Base-by-base conservation (phyloP, 2,329 filamentous ascomycete species). In the Talaromyces funiculosus region DNA sequence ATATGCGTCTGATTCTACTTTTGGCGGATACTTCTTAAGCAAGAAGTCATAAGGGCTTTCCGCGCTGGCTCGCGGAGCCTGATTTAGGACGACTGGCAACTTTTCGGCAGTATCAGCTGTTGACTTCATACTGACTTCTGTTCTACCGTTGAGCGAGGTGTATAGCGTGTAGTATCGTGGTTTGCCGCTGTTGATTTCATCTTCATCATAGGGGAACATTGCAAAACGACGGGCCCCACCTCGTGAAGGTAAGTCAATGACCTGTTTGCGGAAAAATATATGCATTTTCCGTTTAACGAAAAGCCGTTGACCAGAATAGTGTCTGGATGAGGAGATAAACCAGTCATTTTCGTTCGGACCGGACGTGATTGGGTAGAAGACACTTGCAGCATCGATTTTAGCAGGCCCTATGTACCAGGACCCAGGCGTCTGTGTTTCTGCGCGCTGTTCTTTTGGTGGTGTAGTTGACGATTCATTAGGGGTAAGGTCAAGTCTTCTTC, bases 1-100 rank as follows among this genome's bases (percentile, higher is more conserved):
- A 6, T 83, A 72, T 9, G 77, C 65, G 22, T 80, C 71, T 53
- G 82, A 77, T 10, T 73, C 73, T 29, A 72, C 73, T 38, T 72
- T 68, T 31, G 73, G 63, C 7, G 68, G 66, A 59, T 81, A 80
- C 61, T 78, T 79, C 16, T 76, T 64, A 7, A 82, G 67, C 14
- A 79, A 66, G 59, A 72, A 71, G 16, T 71, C 66, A 47, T 71
- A 71, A 1, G 68, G 65, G 54, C 69, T 67, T 35, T 61, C 60
- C 0, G 58, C 37, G 3, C 64, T 54, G 4, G 43, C 31, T 8
- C 20, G 40, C 16, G 55, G 40, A 14, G 43, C n/a, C 12, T 43
- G 24, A 4, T 29, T 14, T 9, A 22, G 10, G 14, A 31, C 9
- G 16, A 20, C 14, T 54, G 38, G 24, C 14, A 57, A n/a, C 42